Percentiles rank a stretch among this genome's conserved stretches.
phyloP scores from a whole-genome alignment of 75 land plant species.

The Isoetes taiwanensis region DNA sequence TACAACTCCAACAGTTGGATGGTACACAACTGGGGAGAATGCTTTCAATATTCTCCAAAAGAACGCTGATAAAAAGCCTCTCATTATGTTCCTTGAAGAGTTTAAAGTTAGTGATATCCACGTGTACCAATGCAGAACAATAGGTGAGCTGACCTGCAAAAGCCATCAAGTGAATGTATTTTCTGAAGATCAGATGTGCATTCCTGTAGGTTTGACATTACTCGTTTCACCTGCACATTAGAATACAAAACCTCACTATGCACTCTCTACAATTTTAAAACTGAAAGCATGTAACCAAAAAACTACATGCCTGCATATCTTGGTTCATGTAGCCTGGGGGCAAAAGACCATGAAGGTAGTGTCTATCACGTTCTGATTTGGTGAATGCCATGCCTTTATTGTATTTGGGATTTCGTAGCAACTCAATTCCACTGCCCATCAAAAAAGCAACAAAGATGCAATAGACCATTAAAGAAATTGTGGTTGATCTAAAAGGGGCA shows the following conservation, averaged over 20 bases:
- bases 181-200: background rate
- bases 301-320: slow-evolving; percentile 17
- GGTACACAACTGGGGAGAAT: slow-evolving; percentile 26
- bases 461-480: background rate
- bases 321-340: slow-evolving; percentile 22
- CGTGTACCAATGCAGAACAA: too few relatives aligned
- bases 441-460: background rate
- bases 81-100: slow-evolving; percentile 22
- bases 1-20: slow-evolving; percentile 23
- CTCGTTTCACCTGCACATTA: slow-evolving; percentile 17
- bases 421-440: slow-evolving; percentile 16
- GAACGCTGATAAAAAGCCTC: slow-evolving; percentile 21
- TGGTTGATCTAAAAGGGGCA: too few relatives aligned
- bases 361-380: slow-evolving; percentile 12
- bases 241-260: too few relatives aligned
- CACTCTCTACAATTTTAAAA: too few relatives aligned
- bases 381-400: slow-evolving; percentile 28
- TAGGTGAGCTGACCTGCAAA: slow-evolving; percentile 11
- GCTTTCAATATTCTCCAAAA: slow-evolving; percentile 18
- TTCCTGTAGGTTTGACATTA: slow-evolving; percentile 18
- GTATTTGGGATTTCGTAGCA: slow-evolving; percentile 22
- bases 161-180: slow-evolving; percentile 21
- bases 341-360: slow-evolving; percentile 22
- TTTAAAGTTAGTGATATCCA: too few relatives aligned
- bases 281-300: background rate